These are phyloP conservation scores for Yamadazyma kanchanaburiensis DNA, from an alignment of 1,139 yeast genomes.

Conservation along the genomic window DNA sequence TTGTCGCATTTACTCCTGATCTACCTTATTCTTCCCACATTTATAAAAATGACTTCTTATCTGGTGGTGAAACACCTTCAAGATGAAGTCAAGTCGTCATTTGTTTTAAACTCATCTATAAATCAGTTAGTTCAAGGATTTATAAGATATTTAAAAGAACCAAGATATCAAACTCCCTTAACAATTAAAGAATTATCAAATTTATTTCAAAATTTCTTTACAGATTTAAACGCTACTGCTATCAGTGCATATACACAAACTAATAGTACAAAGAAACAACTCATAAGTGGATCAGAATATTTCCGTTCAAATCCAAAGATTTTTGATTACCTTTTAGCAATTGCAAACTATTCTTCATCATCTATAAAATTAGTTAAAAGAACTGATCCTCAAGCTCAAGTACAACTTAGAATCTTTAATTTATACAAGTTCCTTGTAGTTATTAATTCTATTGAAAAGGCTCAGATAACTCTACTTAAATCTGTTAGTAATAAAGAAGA, in stretches of 20 bases:
- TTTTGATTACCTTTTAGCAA: constrained; percentile 42
- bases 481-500: constrained; percentile 24
- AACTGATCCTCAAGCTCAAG: constrained; percentile 33
- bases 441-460: constrained; percentile 30
- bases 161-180: constrained; percentile 42
- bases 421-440: constrained; percentile 38
- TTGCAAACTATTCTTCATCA: constrained; percentile 39
- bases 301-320: constrained; percentile 29
- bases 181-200: constrained; percentile 31
- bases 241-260: constrained; percentile 36
- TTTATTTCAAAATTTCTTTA: constrained; percentile 33
- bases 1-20: background rate
- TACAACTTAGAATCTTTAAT: constrained; percentile 40
- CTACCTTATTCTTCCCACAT: background rate
- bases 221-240: constrained; percentile 35
- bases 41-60: too few relatives aligned
- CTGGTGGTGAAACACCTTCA: too few relatives aligned
- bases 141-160: constrained; percentile 38
- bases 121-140: constrained; percentile 25
- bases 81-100: constrained; percentile 6
- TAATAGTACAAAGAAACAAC: constrained; percentile 36
- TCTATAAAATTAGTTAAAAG: constrained; percentile 39
- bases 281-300: constrained; percentile 27
- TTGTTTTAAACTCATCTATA: too few relatives aligned
- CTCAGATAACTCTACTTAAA: constrained; percentile 29